These are phyloP conservation scores for Erythrophleum ivorense DNA, from an alignment of 331 rosid species.

Conservation along the genomic window DNA sequence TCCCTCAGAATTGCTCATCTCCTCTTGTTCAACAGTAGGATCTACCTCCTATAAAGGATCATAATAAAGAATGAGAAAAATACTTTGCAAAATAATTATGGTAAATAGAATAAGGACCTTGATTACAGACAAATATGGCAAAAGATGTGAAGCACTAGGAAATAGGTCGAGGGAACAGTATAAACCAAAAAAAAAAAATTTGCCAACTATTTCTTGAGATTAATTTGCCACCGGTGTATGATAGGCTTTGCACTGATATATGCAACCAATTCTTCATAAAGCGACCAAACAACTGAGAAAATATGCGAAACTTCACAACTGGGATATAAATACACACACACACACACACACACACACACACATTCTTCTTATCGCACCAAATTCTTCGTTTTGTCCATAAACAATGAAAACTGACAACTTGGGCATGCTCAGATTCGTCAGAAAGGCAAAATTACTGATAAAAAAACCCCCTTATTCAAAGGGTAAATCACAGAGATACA, in stretches of 20 bases:
- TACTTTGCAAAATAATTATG: not conserved
- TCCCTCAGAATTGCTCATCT: constrained; percentile 53
- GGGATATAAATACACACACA: not conserved
- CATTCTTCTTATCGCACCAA: not conserved
- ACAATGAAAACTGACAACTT: not conserved
- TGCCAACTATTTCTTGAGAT: not conserved
- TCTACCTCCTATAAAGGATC: constrained; percentile 65
- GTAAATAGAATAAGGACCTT: not conserved
- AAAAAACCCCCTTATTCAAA: not conserved
- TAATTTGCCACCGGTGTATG: not conserved
- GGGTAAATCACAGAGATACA: not conserved
- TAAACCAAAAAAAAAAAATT: not conserved
- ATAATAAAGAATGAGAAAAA: constrained; percentile 16
- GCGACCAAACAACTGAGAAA: not conserved
- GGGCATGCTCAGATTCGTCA: not conserved
- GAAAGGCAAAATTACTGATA: not conserved
- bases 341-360: no score
- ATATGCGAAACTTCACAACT: not conserved
- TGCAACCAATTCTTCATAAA: not conserved
- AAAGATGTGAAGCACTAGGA: not conserved
- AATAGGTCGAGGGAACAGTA: not conserved
- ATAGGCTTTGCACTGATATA: not conserved
- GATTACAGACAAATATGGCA: not conserved
- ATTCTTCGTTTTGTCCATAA: not conserved
- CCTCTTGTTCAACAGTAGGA: constrained; percentile 74